Base-by-base conservation (phyloP, 495 filamentous ascomycete species). In the Cercophora sp. region DNA sequence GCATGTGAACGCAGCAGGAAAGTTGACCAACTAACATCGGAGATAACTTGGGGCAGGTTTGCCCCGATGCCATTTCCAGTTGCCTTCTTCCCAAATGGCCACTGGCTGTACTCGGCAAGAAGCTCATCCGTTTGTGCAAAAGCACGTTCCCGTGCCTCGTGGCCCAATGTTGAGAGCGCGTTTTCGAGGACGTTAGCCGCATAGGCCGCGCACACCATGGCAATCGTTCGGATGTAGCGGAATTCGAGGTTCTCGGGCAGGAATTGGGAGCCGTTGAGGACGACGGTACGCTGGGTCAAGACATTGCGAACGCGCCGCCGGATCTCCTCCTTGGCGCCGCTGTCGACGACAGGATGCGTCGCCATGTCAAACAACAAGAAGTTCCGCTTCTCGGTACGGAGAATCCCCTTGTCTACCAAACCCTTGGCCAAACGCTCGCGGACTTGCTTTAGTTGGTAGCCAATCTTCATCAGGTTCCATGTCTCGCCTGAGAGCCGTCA, bases 401-500 rank as follows among this genome's bases (percentile, higher is more conserved):
- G 82, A 68, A 98, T 96, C 48, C 93, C 93, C 73, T 98, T 98
- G 71, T 98, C 93, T 24, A 98, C 93, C 23, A 98, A 83, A n/a
- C 93, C 93, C 70, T 98, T 98, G 58, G 89, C 89, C 42, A 97
- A 81, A 44, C 93, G 89, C 77, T 98, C 93, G 62, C 93, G 91
- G 45, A 98, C 93, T 77, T 98, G 93, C 71, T 98, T 98, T 55
- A 98, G 80, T 78, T 97, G 93, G 73, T 98, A 98, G 65, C 93
- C 93, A 61, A 98, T 98, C 74, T 98, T 98, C 93, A 98, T 96
- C 48, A 98, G 75, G 62, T 98, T 98, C 93, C 93, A 98, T 52
- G 93, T 98, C 73, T 98, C 93, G 58, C 93, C 93, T 98, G 62
- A n/a, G n/a, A n/a, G n/a, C n/a, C n/a, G n/a, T n/a, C n/a, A n/a